These are phyloP conservation scores for Cylindrotheca closterium DNA, from an alignment of 108 stramenopile genomes.

Conservation along the genomic window DNA sequence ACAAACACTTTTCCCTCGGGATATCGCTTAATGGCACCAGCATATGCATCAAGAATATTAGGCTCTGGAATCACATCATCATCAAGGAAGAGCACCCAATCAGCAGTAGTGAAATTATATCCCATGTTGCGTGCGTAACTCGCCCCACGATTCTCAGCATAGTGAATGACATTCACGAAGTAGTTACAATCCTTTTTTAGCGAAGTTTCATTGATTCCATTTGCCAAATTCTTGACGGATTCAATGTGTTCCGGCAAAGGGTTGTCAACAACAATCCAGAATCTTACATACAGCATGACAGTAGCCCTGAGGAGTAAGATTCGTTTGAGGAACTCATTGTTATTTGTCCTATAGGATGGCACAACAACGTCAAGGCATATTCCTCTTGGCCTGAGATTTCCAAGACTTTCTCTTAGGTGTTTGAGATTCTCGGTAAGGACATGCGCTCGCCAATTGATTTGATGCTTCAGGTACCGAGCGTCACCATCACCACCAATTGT, in stretches of 20 bases:
- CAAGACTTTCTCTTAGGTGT: neutral
- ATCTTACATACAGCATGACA: conserved; percentile 25
- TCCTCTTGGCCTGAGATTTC: neutral
- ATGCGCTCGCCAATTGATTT: conserved; percentile 20
- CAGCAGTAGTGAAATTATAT: conserved; percentile 43
- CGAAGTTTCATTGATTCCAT: conserved; percentile 11
- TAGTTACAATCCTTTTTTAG: conserved; percentile 26
- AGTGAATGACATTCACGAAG: conserved; percentile 38
- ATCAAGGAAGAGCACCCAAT: conserved; percentile 65
- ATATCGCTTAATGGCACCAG: conserved; percentile 33
- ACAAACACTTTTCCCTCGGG: conserved; percentile 41
- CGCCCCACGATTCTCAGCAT: conserved; percentile 53
- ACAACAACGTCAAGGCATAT: conserved; percentile 42
- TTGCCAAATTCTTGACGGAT: conserved; percentile 18
- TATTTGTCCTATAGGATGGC: conserved; percentile 31
- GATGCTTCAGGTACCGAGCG: conserved; percentile 23
- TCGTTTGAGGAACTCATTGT: conserved; percentile 10
- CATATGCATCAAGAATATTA: conserved; percentile 49
- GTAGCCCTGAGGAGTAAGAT: conserved; percentile 22
- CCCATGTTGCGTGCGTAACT: conserved; percentile 53
- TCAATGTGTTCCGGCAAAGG: conserved; percentile 20
- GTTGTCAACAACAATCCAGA: conserved; percentile 37
- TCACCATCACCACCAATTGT: conserved; percentile 25
- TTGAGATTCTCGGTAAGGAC: conserved; percentile 9
- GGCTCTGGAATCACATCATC: conserved; percentile 62